These are phyloP conservation scores for Groenewaldozyma auringiensis DNA, from an alignment of 1,139 yeast genomes.

Conservation along the genomic window DNA sequence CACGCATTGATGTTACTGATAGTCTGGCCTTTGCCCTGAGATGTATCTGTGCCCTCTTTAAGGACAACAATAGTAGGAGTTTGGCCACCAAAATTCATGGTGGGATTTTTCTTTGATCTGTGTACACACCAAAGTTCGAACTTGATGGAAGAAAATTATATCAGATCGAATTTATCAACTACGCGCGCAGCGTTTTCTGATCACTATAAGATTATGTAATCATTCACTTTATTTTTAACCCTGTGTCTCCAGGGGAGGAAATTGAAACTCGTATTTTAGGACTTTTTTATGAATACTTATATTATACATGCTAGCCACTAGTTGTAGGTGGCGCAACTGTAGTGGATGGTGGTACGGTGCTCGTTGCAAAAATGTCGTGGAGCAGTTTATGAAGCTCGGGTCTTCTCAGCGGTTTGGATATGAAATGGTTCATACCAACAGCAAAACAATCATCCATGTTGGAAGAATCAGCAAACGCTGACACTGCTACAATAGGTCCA, in stretches of 20 bases:
- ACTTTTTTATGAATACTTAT: too few species aligned
- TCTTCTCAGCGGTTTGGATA: constrained; percentile 59
- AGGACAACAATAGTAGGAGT: constrained; percentile 96
- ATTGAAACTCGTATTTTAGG: too few species aligned
- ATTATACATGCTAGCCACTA: too few species aligned
- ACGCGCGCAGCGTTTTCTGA: too few species aligned
- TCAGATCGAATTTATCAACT: too few species aligned
- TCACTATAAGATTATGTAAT: too few species aligned
- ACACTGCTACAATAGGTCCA: constrained; percentile 82
- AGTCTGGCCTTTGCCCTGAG: constrained; percentile 95
- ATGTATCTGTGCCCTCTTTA: constrained; percentile 94
- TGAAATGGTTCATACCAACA: constrained; percentile 84
- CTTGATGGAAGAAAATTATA: constrained; percentile 2
- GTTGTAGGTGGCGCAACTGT: too few species aligned
- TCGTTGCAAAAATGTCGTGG: constrained; percentile 9
- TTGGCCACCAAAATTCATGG: constrained; percentile 82
- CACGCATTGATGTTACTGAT: constrained; percentile 95
- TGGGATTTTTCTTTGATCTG: not conserved
- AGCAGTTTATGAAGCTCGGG: constrained; percentile 21
- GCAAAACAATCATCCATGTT: constrained; percentile 77
- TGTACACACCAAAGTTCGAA: not conserved
- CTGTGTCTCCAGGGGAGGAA: too few species aligned
- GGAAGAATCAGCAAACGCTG: constrained; percentile 91
- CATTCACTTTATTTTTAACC: too few species aligned
- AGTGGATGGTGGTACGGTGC: too few species aligned